Conservation (phyloP, 495 filamentous ascomycete genomes). For the Tuber borchii region DNA sequence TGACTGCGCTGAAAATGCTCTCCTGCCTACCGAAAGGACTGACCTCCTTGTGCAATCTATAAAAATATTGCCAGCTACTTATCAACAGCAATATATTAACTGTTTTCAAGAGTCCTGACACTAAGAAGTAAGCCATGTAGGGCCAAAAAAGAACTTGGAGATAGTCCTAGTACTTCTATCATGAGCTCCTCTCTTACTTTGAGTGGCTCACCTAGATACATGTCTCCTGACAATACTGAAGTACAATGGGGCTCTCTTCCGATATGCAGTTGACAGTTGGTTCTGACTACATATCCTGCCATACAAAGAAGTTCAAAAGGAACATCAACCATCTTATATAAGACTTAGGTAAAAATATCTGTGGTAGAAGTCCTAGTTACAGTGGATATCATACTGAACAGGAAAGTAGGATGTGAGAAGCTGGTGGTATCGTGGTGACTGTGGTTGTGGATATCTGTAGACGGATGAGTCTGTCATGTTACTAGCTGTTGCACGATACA, state of each 20-base stretch:
- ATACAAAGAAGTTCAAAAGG: not conserved
- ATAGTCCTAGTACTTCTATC: not conserved
- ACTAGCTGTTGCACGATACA: not conserved
- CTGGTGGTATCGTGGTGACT: not conserved
- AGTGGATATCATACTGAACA: not conserved
- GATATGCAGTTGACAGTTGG: not conserved
- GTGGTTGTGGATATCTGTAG: no score
- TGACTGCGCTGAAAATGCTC: not conserved
- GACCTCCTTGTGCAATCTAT: not conserved
- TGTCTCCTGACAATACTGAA: not conserved
- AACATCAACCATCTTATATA: not conserved
- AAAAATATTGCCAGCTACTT: not conserved
- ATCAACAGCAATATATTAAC: not conserved
- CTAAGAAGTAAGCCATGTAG: not conserved
- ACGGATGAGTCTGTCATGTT: no score
- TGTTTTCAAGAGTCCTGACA: not conserved
- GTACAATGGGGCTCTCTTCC: not conserved
- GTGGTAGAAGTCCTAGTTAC: accelerated
- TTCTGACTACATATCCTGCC: not conserved
- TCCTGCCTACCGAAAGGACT: not conserved
- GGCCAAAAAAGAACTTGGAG: not conserved
- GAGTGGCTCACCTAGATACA: not conserved
- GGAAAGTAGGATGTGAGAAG: not conserved
- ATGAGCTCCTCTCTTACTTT: not conserved
- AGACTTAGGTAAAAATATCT: not conserved